Evolutionary conservation across 1,284 basidiomycete species (phyloP).

Genomic region (Microbotryum silenes-acaulis): DNA sequence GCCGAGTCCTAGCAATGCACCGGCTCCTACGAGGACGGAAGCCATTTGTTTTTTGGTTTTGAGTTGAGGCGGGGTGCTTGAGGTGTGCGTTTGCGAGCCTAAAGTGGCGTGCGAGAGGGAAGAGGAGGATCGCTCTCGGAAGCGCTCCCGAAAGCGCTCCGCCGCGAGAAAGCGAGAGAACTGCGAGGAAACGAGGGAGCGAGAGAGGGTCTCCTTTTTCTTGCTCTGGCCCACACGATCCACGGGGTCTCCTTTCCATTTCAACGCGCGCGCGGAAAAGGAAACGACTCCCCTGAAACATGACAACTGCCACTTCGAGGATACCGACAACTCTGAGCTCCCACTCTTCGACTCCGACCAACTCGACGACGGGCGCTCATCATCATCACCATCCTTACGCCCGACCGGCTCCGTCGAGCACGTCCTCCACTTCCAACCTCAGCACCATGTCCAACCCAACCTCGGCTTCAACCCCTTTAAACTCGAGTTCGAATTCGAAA

Average conservation of each 20-base stretch:
- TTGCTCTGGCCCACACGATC: too few relatives aligned
- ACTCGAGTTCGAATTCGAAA: too few relatives aligned
- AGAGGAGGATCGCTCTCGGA: too few relatives aligned
- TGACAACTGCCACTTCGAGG: neutral
- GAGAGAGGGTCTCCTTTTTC: neutral
- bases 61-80: too few relatives aligned
- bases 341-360: neutral
- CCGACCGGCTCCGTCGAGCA: conserved; percentile 8
- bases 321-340: neutral
- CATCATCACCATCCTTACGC: conserved; percentile 8
- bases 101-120: neutral
- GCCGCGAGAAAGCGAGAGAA: neutral
- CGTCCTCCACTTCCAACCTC: neutral
- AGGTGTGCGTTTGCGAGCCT: too few relatives aligned
- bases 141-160: too few relatives aligned
- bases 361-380: neutral
- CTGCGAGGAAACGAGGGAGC: neutral
- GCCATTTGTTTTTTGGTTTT: conserved; percentile 1
- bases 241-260: too few relatives aligned
- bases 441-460: too few relatives aligned
- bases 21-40: conserved; percentile 26
- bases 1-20: conserved; percentile 23
- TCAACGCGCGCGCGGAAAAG: too few relatives aligned
- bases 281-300: neutral
- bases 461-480: too few relatives aligned